Evolutionary conservation across 1,284 basidiomycete genomes (phyloP).

Genomic region (Chalciporus piperatoides): DNA sequence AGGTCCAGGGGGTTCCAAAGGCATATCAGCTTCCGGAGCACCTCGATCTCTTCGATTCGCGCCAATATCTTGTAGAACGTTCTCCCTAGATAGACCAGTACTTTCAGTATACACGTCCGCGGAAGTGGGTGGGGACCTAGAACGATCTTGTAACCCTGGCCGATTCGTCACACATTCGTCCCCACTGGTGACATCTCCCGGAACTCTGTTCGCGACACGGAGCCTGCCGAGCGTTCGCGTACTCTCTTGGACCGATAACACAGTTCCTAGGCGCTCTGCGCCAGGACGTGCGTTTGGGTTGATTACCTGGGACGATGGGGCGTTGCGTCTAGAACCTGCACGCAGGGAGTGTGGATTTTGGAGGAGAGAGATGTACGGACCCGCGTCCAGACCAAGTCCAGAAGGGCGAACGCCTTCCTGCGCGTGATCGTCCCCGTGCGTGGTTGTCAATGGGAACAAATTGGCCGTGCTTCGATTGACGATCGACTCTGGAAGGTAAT

Average conservation of each 20-base stretch:
- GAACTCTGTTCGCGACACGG: constrained; percentile 40
- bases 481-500: constrained; percentile 26
- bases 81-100: neutral
- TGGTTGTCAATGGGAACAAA: constrained; percentile 11
- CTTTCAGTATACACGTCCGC: neutral
- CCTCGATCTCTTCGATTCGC: neutral
- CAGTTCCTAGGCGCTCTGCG: constrained; percentile 16
- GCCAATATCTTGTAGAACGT: neutral
- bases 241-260: constrained; percentile 29
- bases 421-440: neutral
- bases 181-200: constrained; percentile 41
- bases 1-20: constrained; percentile 27
- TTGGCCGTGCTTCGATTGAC: constrained; percentile 18
- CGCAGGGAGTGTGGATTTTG: neutral
- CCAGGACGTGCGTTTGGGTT: constrained; percentile 9
- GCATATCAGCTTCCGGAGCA: neutral
- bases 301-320: neutral
- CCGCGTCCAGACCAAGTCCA: neutral
- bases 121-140: neutral
- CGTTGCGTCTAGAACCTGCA: neutral
- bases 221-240: constrained; percentile 37
- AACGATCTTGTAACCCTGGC: neutral
- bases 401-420: neutral
- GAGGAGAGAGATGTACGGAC: neutral
- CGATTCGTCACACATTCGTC: constrained; percentile 33